Evolutionary conservation across 176 grass and related monocot genomes (phyloP), one percentile per base, ranked within the genome.

Genomic region (Oryza glumipatula): DNA sequence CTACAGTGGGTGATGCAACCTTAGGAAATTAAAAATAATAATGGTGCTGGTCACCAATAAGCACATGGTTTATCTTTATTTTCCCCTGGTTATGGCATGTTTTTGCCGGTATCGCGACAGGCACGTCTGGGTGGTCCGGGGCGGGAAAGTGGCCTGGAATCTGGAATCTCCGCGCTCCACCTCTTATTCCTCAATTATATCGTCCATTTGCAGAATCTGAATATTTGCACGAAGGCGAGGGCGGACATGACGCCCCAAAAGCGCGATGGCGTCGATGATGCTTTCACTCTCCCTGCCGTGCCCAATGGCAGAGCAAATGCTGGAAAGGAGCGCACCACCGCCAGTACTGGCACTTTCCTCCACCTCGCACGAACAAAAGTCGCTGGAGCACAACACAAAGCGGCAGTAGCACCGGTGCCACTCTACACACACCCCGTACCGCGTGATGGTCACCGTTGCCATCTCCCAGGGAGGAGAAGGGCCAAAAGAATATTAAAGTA

Each of bases 151-250:
- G 35, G 21, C 21, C 1, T 19, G 85, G 89, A 91, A 87, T 84
- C 89, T 91, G 80, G 89, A 80, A 87, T 87, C 89, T 91, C 76
- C 5, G 19, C 51, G 51, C 85, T 84, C 80, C 65, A 43, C 89
- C 76, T 80, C 89, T 28, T 46, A 38, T 68, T 63, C 80, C 76
- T 80, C 85, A 87, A 87, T 87, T 84, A 91, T 91, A 46, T 56
- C 74, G 23, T 21, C 89, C 89, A 91, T 87, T 91, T 87, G 88
- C 80, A 41, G 89, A 87, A 90, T 87, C 89, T 83, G 89, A 87
- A 90, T 61, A 80, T 76, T 86, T 65, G 68, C 36, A 14, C 11
- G 73, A 82, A 78, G 80, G 80, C 30, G 12, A 16, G 58, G 58
- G 63, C 21, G 68, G 75, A 87, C 75, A 65, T 87, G 84, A 83